Conservation (phyloP, 371 early-diverging fungal genomes). For the Amoeboaphelidium occidentale region DNA sequence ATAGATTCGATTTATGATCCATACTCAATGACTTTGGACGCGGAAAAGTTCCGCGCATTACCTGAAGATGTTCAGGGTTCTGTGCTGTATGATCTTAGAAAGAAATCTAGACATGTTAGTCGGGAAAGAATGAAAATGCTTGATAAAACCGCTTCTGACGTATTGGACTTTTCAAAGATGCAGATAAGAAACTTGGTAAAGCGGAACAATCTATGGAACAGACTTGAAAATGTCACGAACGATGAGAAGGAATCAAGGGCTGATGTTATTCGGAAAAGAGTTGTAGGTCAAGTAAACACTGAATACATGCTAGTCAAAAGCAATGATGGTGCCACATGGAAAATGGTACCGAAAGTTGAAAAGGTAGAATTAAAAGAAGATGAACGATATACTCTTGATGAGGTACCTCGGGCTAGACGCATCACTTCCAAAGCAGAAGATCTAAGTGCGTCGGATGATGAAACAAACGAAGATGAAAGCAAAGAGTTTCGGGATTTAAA, state of each 20-base stretch:
- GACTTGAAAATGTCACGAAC: constrained; percentile 28
- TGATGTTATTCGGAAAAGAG: constrained; percentile 18
- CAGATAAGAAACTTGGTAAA: constrained; percentile 64
- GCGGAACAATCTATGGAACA: constrained; percentile 64
- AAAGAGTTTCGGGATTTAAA: neutral
- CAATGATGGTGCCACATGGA: constrained; percentile 18
- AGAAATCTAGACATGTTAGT: constrained; percentile 51
- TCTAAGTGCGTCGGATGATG: neutral
- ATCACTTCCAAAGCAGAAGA: too few species aligned
- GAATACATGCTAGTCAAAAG: constrained; percentile 62
- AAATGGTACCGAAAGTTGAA: neutral
- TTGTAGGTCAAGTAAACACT: constrained; percentile 53
- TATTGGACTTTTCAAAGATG: constrained; percentile 62
- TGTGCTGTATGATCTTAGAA: constrained; percentile 57
- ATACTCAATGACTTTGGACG: constrained; percentile 24
- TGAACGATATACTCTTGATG: too few species aligned
- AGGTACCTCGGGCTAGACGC: too few species aligned
- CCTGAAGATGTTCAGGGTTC: constrained; percentile 71
- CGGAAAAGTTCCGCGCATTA: constrained; percentile 40
- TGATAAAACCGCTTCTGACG: constrained; percentile 31
- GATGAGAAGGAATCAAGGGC: neutral
- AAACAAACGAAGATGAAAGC: neutral
- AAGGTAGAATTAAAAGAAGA: too few species aligned
- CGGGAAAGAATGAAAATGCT: constrained; percentile 44
- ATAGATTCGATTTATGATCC: neutral